phyloP scores from a whole-genome alignment of 306 rosid genomes.

The Betula pendula region DNA sequence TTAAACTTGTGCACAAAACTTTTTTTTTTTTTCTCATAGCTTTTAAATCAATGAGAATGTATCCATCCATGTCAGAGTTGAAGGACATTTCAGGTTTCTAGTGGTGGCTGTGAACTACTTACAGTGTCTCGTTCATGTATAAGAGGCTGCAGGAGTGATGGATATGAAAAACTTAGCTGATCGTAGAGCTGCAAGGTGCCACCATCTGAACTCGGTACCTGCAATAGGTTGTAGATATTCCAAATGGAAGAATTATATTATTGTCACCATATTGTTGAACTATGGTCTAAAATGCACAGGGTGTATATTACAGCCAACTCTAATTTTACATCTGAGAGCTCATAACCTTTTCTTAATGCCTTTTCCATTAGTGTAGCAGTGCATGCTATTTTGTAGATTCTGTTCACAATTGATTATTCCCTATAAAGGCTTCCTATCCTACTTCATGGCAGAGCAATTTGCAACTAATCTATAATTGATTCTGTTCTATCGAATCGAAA shows the following conservation, averaged over 20 bases:
- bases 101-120: conserved; percentile 28
- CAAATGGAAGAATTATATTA: background rate
- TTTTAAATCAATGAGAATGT: conserved; percentile 4
- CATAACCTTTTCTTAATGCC: background rate
- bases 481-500: background rate
- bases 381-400: background rate
- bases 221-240: conserved; percentile 17
- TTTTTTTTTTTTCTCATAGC: background rate
- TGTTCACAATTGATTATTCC: background rate
- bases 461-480: background rate
- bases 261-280: background rate
- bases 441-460: background rate
- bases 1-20: background rate
- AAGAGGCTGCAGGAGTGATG: conserved; percentile 80
- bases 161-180: conserved; percentile 73
- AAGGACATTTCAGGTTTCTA: background rate
- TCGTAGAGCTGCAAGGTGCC: conserved; percentile 72
- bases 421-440: background rate
- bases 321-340: background rate
- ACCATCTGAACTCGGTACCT: conserved; percentile 57
- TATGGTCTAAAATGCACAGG: background rate
- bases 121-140: conserved; percentile 89
- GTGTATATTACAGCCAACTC: conserved; percentile 2
- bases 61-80: background rate
- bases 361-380: background rate